These are phyloP conservation scores for Ophiostoma ulmi DNA, from an alignment of 2,329 filamentous ascomycete species.

Conservation along the genomic window DNA sequence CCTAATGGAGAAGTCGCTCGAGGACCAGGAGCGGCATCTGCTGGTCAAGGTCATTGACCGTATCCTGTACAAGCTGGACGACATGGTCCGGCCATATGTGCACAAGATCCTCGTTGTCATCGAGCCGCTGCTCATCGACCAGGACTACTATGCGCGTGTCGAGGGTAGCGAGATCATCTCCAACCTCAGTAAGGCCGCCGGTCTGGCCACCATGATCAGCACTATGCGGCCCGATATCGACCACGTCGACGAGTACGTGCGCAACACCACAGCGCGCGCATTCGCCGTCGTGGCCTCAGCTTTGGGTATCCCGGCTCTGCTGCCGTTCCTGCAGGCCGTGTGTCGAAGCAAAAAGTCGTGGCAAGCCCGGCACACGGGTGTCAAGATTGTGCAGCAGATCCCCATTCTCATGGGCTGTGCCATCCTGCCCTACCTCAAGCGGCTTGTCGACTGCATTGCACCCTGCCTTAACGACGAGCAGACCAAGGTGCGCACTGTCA, in stretches of 20 bases:
- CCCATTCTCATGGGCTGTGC: constrained; percentile 98
- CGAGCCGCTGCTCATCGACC: constrained; percentile 96
- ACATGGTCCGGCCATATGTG: constrained; percentile 90
- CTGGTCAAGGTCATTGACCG: constrained; percentile 98
- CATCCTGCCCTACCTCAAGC: constrained; percentile 89
- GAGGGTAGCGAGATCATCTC: constrained; percentile 98
- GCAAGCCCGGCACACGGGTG: constrained; percentile 95
- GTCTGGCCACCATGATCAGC: constrained; percentile 97
- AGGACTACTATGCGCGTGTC: constrained; percentile 98
- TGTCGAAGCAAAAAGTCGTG: constrained; percentile 98
- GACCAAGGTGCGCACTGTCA: constrained; percentile 94
- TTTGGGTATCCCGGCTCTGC: constrained; percentile 86
- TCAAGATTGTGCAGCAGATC: constrained; percentile 99
- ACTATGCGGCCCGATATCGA: constrained; percentile 99
- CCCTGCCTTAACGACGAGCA: constrained; percentile 97
- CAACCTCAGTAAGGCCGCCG: constrained; percentile 93
- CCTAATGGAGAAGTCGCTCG: constrained; percentile 95
- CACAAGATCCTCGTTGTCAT: constrained; percentile 99
- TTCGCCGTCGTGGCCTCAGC: constrained; percentile 97
- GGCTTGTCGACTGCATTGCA: constrained; percentile 91
- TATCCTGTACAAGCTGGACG: constrained; percentile 96
- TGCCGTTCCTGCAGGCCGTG: constrained; percentile 91
- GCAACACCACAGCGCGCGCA: constrained; percentile 93
- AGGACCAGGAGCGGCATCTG: constrained; percentile 96
- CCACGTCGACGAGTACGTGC: constrained; percentile 95